phyloP scores from a whole-genome alignment of 2,329 filamentous ascomycete genomes.

The Fusarium ambrosium region DNA sequence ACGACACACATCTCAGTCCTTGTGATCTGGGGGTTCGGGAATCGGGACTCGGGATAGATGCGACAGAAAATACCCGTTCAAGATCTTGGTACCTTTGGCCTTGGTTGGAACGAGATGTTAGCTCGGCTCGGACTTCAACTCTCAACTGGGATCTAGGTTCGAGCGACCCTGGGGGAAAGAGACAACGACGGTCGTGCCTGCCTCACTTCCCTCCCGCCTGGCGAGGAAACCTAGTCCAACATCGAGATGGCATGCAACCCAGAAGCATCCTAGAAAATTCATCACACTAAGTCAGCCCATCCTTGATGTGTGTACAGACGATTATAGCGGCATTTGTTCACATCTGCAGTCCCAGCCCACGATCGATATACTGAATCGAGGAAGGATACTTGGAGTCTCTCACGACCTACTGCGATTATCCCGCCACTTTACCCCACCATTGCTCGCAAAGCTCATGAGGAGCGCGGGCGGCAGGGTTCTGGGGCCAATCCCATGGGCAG shows the following conservation, averaged over 20 bases:
- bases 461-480: conserved; percentile 1
- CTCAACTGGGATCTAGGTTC: conserved; percentile 34
- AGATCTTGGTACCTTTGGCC: conserved; percentile 14
- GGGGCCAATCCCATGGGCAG: background rate
- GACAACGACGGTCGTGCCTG: conserved; percentile 18
- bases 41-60: conserved; percentile 2
- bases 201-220: background rate
- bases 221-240: background rate
- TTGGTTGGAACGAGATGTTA: conserved; percentile 17
- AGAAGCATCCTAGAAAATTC: background rate
- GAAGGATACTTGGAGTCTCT: background rate
- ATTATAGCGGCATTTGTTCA: background rate
- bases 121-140: conserved; percentile 19
- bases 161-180: conserved; percentile 20
- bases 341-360: background rate
- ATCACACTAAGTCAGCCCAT: conserved; percentile 10
- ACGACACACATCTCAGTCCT: background rate
- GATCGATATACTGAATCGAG: background rate
- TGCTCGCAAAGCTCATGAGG: conserved; percentile 3
- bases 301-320: background rate
- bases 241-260: background rate
- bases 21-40: background rate
- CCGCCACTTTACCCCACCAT: conserved; percentile 4
- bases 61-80: conserved; percentile 8
- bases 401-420: background rate